Evolutionary conservation across 495 filamentous ascomycete genomes (phyloP), one percentile per base, ranked within the genome.

Genomic region (Xylaria grammica): DNA sequence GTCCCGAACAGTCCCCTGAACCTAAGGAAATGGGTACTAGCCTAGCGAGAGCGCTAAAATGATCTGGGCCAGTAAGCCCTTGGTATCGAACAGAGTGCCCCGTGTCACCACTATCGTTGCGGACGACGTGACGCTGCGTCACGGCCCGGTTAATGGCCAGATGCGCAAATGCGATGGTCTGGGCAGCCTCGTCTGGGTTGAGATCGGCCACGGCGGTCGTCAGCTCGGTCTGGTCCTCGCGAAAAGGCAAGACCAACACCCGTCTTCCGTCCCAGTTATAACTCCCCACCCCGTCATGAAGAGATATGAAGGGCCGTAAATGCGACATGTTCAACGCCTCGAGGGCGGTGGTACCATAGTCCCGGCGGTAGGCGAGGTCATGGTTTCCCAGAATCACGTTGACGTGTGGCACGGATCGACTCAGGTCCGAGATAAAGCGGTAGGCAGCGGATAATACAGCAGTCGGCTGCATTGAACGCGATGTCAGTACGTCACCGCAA

Each of bases 301-400:
- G 52, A 32, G 71, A 67, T 7, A 70, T 49, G 29, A 67, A 71
- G 4, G 69, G 73, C 24, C 63, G 58, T 10, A 75, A 26, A 10
- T 65, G 72, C 36, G 17, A 48, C n/a, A 69, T 75, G 40, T 70
- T 68, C 10, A 77, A 65, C n/a, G 65, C 71, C 36, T 77, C 73
- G 27, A 77, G 65, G 20, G 73, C 69, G 1, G 73, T 71, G 13
- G 72, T 72, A 49, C 63, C 45, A 52, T 70, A 73, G 40, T 73
- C 72, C 27, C 66, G 72, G 22, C 69, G 69, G 48, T 74, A 73
- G 50, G 74, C 72, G 24, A 77, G 68, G 49, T 75, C 74, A 67
- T 77, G 73, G 40, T 77, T 77, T 26, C 74, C 74, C 30, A 77
- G 58, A 9, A 77, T 52, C 50, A 77, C 63, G 46, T 77, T 69